Evolutionary conservation across 129 eudicot genomes (phyloP), one percentile per base, ranked within the genome.

Genomic region (Artemisia tridentata): DNA sequence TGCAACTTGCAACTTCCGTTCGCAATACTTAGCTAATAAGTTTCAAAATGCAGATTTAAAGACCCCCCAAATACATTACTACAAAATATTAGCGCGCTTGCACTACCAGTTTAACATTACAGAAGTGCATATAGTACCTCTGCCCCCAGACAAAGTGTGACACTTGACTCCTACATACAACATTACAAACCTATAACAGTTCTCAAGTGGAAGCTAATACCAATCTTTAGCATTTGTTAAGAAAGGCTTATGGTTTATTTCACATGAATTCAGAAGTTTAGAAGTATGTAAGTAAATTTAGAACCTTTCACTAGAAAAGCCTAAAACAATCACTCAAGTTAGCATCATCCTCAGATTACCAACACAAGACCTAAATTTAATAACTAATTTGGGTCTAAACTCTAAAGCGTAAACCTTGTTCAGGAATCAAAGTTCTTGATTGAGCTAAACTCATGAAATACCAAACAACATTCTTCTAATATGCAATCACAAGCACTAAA

Each of bases 401-500:
- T 38, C 45, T 38, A 38, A 38, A 38, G 45, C 45, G 11, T 7
- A 38, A 38, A 65, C 59, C 67, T 54, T 43, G 10, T 17, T 21
- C 64, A 75, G 45, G 45, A 38, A 7, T 7, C 11, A 23, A 12
- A 75, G 7, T 55, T 75, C 38, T 55, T 75, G 73, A 66, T 43
- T 16, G 7, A 51, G 45, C 70, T 48, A 29, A 50, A 27, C 14
- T 17, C 46, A 49, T 47, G 45, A 72, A 50, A 59, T 38, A n/a
- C 20, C 20, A 61, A 59, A 60, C 50, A 48, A 7, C 60, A 72
- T 21, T 23, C 38, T 72, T 51, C 43, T 59, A 38, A 49, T 62
- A 49, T 61, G 34, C 64, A 75, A 71, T 63, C 20, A 71, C 45
- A 71, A 67, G 18, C 70, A 67, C 14, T 27, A 69, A 62, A 60